Conservation (phyloP, 345 rosid species). For the Sisymbrium irio region DNA sequence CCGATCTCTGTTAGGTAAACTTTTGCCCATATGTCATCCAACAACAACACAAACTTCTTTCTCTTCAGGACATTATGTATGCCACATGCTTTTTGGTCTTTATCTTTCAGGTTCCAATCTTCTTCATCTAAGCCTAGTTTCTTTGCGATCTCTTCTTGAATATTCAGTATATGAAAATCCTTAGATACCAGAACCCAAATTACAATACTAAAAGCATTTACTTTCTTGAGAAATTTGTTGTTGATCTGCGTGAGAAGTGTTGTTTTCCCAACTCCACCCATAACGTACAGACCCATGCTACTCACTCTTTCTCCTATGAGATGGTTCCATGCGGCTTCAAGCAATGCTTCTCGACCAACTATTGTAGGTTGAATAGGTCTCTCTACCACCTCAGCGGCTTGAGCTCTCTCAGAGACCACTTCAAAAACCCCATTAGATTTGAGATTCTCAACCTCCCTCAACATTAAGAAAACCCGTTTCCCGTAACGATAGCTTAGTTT, state of each 20-base stretch:
- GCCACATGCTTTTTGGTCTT: background rate
- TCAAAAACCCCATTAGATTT: background rate
- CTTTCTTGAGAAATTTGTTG: background rate
- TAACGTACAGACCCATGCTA: slow-evolving; percentile 21
- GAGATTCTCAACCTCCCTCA: background rate
- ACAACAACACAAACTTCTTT: slow-evolving; percentile 17
- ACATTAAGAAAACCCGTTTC: background rate
- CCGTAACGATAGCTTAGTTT: background rate
- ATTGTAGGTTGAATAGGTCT: background rate
- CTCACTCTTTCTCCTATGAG: background rate
- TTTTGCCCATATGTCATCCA: slow-evolving; percentile 30
- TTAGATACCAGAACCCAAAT: slow-evolving; percentile 8
- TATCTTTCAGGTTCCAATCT: background rate
- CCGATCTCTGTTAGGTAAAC: background rate
- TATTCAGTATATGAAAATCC: background rate
- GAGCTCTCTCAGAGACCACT: background rate
- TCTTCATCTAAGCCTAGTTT: background rate
- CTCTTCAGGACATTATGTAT: background rate
- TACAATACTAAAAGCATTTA: background rate
- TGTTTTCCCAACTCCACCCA: background rate
- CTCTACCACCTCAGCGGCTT: background rate
- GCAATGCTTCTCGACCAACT: slow-evolving; percentile 8
- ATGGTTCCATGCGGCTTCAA: slow-evolving; percentile 11
- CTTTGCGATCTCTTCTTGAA: slow-evolving; percentile 19
- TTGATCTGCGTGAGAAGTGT: background rate